These are phyloP conservation scores for Halophytophthora batemanensis DNA, from an alignment of 352 stramenopile species.

Conservation along the genomic window DNA sequence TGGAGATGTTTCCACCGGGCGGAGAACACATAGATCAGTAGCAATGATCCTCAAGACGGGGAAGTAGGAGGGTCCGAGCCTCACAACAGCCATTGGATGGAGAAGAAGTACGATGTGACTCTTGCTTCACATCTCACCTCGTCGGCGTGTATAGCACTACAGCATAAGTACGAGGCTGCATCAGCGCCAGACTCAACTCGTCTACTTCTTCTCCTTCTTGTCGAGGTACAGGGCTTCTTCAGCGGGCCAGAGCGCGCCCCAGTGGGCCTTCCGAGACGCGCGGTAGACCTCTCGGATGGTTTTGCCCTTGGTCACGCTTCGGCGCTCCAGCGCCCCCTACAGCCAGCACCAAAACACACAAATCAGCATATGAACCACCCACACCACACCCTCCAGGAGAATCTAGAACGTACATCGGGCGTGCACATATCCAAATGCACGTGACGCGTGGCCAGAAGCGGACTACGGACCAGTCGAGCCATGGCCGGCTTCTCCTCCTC, in stretches of 20 bases:
- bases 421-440: constrained; percentile 84
- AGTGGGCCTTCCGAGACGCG: constrained; percentile 78
- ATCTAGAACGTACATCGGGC: constrained; percentile 60
- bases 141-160: too few relatives aligned
- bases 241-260: constrained; percentile 70
- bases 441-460: constrained; percentile 71
- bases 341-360: constrained; percentile 7
- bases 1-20: too few relatives aligned
- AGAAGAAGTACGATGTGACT: too few relatives aligned
- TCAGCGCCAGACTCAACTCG: too few relatives aligned
- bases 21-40: too few relatives aligned
- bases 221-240: constrained; percentile 59
- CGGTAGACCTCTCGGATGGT: constrained; percentile 77
- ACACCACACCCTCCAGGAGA: too few relatives aligned
- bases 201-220: constrained; percentile 35
- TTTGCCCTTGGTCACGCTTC: constrained; percentile 73
- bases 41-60: too few relatives aligned
- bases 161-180: too few relatives aligned
- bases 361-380: constrained; percentile 1
- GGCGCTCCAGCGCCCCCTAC: constrained; percentile 73
- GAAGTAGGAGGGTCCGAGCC: too few relatives aligned
- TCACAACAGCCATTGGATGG: too few relatives aligned
- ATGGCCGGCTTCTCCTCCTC: constrained; percentile 29
- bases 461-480: constrained; percentile 64
- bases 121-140: too few relatives aligned